phyloP scores from a whole-genome alignment of 2,329 filamentous ascomycete genomes.

The Ascochyta viciae-villosae region DNA sequence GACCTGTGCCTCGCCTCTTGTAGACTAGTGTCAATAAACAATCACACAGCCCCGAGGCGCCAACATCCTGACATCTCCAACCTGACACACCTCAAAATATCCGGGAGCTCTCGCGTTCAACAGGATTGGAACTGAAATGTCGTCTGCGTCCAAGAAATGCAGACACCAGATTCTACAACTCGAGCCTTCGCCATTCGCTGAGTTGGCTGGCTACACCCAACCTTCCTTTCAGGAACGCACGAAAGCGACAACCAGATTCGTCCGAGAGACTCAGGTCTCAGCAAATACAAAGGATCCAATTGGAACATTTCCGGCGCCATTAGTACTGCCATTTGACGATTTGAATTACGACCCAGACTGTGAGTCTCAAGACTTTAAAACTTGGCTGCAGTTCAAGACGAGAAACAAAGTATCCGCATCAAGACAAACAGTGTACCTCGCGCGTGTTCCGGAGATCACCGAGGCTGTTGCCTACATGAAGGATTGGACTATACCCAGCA shows the following conservation, averaged over 20 bases:
- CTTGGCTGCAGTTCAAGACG: slow-evolving; percentile 55
- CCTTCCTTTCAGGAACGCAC: slow-evolving; percentile 31
- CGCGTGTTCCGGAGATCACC: slow-evolving; percentile 53
- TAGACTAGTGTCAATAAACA: too few species aligned
- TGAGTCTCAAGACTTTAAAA: slow-evolving; percentile 60
- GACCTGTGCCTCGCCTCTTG: too few species aligned
- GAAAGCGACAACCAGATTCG: slow-evolving; percentile 28
- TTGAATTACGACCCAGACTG: slow-evolving; percentile 62
- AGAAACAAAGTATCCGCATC: slow-evolving; percentile 58
- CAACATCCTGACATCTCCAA: too few species aligned
- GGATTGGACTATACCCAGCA: slow-evolving; percentile 51
- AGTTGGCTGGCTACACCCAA: slow-evolving; percentile 44
- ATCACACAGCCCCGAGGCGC: too few species aligned
- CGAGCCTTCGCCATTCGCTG: slow-evolving; percentile 45
- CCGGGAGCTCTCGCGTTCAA: too few species aligned
- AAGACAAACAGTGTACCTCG: slow-evolving; percentile 63
- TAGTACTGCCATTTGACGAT: slow-evolving; percentile 67
- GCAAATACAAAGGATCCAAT: slow-evolving; percentile 9
- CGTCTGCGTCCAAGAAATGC: not conserved
- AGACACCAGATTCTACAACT: slow-evolving; percentile 19
- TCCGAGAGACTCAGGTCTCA: slow-evolving; percentile 2
- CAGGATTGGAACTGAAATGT: too few species aligned
- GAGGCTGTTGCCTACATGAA: slow-evolving; percentile 49
- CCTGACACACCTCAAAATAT: too few species aligned
- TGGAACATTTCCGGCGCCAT: slow-evolving; percentile 61